Percentiles rank a stretch among this genome's conserved stretches.
These are phyloP conservation scores for Helotiales sp. DNA, from an alignment of 2,329 filamentous ascomycete genomes.

Conservation along the genomic window DNA sequence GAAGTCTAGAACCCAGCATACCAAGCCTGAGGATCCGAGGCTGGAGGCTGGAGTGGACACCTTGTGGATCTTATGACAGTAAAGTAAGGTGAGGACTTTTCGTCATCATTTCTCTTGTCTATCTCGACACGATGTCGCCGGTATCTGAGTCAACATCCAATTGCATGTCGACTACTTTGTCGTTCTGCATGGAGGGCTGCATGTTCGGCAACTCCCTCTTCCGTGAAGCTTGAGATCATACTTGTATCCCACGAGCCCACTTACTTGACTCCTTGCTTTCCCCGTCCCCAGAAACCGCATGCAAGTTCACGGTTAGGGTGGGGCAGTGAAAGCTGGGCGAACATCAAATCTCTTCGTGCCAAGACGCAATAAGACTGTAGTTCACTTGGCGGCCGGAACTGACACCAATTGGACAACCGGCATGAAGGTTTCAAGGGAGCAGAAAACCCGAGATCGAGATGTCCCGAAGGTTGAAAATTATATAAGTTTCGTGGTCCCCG, in stretches of 20 bases:
- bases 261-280: background rate
- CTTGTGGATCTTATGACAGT: conserved; percentile 1
- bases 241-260: too few species aligned
- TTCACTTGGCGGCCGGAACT: background rate
- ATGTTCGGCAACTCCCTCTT: background rate
- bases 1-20: background rate
- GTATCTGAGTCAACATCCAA: background rate
- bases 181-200: conserved; percentile 1
- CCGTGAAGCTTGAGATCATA: conserved; percentile 6
- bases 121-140: too few species aligned
- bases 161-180: background rate
- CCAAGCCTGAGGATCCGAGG: conserved; percentile 1
- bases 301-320: background rate
- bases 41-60: background rate
- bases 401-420: conserved; percentile 5
- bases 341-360: conserved; percentile 4
- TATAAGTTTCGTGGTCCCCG: background rate
- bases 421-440: background rate
- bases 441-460: conserved; percentile 3
- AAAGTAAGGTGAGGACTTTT: background rate
- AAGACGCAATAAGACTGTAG: background rate
- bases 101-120: background rate
- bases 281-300: background rate
- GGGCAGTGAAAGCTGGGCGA: conserved; percentile 3
- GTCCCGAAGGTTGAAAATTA: background rate